phyloP scores from a whole-genome alignment of 2,329 filamentous ascomycete species.

The Lachnellula subtilissima region DNA sequence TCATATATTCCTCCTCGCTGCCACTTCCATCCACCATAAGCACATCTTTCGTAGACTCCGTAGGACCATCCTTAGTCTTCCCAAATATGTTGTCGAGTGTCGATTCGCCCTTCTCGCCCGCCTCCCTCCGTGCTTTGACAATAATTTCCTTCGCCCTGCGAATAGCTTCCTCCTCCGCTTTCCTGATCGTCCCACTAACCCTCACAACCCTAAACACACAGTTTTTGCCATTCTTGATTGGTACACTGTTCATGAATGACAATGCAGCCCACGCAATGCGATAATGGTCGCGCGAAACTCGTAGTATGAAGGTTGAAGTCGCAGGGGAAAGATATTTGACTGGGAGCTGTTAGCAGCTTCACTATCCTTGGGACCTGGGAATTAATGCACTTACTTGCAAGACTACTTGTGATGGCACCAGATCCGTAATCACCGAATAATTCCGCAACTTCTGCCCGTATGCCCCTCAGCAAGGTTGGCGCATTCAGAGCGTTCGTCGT shows the following conservation, averaged over 20 bases:
- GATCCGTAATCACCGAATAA: constrained; percentile 88
- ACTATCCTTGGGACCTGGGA: background rate
- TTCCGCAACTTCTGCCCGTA: constrained; percentile 64
- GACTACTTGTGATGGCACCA: constrained; percentile 63
- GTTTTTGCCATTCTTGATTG: constrained; percentile 51
- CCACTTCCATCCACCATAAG: constrained; percentile 43
- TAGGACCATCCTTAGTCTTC: constrained; percentile 17
- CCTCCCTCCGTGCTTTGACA: constrained; percentile 54
- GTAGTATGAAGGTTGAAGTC: constrained; percentile 91
- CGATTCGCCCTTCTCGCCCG: constrained; percentile 36
- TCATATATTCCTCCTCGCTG: constrained; percentile 42
- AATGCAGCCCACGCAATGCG: constrained; percentile 86
- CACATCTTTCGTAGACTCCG: constrained; percentile 35
- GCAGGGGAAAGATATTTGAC: constrained; percentile 90
- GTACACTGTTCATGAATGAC: constrained; percentile 68
- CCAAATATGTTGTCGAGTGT: constrained; percentile 39
- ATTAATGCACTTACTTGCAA: constrained; percentile 53
- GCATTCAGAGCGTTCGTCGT: constrained; percentile 67
- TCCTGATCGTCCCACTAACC: constrained; percentile 89
- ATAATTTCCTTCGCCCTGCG: constrained; percentile 69
- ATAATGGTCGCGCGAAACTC: constrained; percentile 76
- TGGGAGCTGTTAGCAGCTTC: constrained; percentile 32
- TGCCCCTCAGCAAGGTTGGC: constrained; percentile 59
- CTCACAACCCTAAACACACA: constrained; percentile 82
- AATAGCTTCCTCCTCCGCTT: constrained; percentile 86